Percentiles rank a stretch among this genome's conserved stretches.
Conservation (phyloP, 2,329 filamentous ascomycete genomes). For the Aureobasidium namibiae region DNA sequence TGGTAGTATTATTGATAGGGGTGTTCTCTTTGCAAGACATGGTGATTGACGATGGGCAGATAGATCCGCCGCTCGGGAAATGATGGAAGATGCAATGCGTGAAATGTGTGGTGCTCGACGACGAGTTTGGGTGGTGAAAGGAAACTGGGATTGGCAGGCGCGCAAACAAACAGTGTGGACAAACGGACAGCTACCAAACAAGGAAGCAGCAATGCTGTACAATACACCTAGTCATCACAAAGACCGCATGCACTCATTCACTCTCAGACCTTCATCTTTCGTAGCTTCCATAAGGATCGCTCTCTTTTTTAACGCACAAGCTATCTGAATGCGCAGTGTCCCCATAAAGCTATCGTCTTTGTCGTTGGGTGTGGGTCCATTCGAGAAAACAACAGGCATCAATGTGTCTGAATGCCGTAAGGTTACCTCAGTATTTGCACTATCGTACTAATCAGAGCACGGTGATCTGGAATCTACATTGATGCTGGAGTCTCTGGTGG, state of each 20-base stretch:
- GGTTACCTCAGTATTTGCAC: no score
- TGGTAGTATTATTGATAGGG: not conserved
- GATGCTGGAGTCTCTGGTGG: no score
- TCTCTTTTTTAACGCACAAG: no score
- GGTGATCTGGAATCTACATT: no score
- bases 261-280: not conserved
- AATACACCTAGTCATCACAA: not conserved
- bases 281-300: no score
- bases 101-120: not conserved
- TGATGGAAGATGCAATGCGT: not conserved
- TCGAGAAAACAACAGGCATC: no score
- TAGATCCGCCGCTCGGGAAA: not conserved
- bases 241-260: not conserved
- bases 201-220: not conserved
- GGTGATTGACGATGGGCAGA: no score
- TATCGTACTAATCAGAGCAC: no score
- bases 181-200: not conserved
- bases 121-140: not conserved
- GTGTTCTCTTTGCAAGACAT: not conserved
- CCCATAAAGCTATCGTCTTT: no score
- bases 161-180: not conserved
- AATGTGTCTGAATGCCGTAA: no score
- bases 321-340: no score
- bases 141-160: not conserved
- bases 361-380: no score